Base-by-base conservation (phyloP, 345 rosid genomes). In the Camelina neglecta region DNA sequence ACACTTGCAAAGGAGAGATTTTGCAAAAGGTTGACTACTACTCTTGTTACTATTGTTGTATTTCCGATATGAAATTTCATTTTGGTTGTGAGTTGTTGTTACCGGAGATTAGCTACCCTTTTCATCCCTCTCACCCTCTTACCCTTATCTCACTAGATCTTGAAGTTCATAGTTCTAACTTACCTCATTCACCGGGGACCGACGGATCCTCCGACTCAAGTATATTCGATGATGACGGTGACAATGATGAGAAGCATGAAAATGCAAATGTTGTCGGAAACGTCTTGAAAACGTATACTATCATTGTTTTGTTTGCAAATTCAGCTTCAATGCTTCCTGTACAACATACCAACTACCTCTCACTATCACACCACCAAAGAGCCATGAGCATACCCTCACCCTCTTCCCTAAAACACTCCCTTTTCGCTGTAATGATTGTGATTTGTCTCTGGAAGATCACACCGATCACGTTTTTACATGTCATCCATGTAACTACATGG, bases 61-160 rank as follows among this genome's bases (percentile, higher is more conserved):
- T 45, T 45, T 45, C 18, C 18, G 60, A 26, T 56, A 13, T 56
- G 18, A 29, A 56, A 1, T 56, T 56, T 21, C 38, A 56, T 13
- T 24, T 11, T 7, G 60, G 60, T 56, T 56, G 60, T 56, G 35
- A 56, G 18, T 7, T 26, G 60, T 56, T 26, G 29, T 4, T 7
- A 56, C 60, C 36, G n/a, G 16, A 57, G 24, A 60, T 60, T 29
- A 60, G 3, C 36, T 47, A 60, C 31, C 47, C 26, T 60, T 60
- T 60, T 60, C 64, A 60, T 56, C 64, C 64, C 45, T 60, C 8
- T 36, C 64, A 60, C 45, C 42, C 7, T 36, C 47, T 36, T 38
- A 60, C 13, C 47, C 8, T 36, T 7, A 16, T 36, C 42, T 29
- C 60, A 12, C 5, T 56, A 11, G 38, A 56, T 56, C 60, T 7